Base-by-base conservation (phyloP, 345 rosid genomes). In the Limnanthes douglasii region DNA sequence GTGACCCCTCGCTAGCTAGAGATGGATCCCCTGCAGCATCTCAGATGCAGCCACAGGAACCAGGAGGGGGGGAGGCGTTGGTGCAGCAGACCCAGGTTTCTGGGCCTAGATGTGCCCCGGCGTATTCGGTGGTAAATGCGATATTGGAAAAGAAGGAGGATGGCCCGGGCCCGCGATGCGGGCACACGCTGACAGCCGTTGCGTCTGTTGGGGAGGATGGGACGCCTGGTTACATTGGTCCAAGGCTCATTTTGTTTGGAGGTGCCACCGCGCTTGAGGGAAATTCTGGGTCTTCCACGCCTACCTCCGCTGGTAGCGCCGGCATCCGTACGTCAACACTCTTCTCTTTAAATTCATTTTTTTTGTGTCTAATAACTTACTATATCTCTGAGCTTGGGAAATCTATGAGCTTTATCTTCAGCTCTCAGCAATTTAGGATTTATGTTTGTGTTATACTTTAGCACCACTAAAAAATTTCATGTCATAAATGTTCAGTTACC, bases 241-340 rank as follows among this genome's bases (percentile, higher is more conserved):
- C 92, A 1, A 66, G 98, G 60, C 62, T 90, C 66, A 75, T 90
- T 46, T 66, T 90, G 53, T 84, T 90, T 2, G 98, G 96, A 12
- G 96, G 98, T 35, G 98, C 98, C 33, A 90, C 98, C 0, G 94
- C 96, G 3, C 88, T 90, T 5, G 98, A 84, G 70, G 96, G 98
- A 23, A 90, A 84, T 46, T 73, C 98, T 11, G 82, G 72, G 1
- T 74, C 92, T 36, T 45, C 93, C 0, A 64, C 98, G 16, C 98
- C 96, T 15, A 63, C 98, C 19, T 84, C 98, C 0, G 86, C 98
- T 31, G 98, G 98, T 57, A 78, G 77, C 51, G 94, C 96, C 5
- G 98, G 98, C 62, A 90, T 90, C 59, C 60, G 98, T 90, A 70
- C 10, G 94, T 51, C 29, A n/a, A n/a, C 11, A 9, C n/a, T 31